Evolutionary conservation across 306 rosid species (phyloP), one percentile per base, ranked within the genome.

Genomic region (Clitoria ternatea): DNA sequence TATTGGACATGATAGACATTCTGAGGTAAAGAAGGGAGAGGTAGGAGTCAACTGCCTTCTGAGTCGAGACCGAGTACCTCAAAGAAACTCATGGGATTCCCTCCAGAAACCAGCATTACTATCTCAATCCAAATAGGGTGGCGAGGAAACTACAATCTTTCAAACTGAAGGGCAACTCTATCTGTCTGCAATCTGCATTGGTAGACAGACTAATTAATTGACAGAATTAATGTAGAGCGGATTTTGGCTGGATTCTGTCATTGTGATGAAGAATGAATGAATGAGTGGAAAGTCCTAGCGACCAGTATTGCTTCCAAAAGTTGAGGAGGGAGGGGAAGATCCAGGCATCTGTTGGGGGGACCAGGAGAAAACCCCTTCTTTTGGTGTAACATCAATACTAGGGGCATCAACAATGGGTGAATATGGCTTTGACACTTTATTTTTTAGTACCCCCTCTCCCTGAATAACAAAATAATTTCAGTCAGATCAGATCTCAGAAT

Each of bases 381-480:
- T 92, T 2, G 76, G 77, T 35, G 68, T 60, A 33, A 75, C 56
- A 66, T 85, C 94, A 72, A 70, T 70, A 40, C 73, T 65, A 23
- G 81, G 12, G 49, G 80, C 77, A 39, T 90, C 90, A 29, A 77
- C 80, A 77, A 66, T 57, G n/a, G 99, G 96, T 53, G 97, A 80
- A 75, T 94, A 94, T 55, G 99, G 99, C 77, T 84, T 85, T 36
- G 86, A 80, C 70, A 85, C 84, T 78, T 76, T 79, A 63, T 70
- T 84, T 75, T 70, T 83, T 45, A 49, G 33, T 48, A 57, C 37
- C 53, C 74, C 89, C 99, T 94, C 37, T 57, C 74, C 89, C 99
- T 94, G 87, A 63, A 81, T 22, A 63, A 60, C 47, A 72, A 74
- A 72, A 6, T 13, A 70, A 52, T 24, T 54, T 57, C 69, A 50